A percentile compares a stretch with the other conserved stretches of the same genome.
phyloP scores from a whole-genome alignment of 306 rosid genomes.

The Purshia tridentata region DNA sequence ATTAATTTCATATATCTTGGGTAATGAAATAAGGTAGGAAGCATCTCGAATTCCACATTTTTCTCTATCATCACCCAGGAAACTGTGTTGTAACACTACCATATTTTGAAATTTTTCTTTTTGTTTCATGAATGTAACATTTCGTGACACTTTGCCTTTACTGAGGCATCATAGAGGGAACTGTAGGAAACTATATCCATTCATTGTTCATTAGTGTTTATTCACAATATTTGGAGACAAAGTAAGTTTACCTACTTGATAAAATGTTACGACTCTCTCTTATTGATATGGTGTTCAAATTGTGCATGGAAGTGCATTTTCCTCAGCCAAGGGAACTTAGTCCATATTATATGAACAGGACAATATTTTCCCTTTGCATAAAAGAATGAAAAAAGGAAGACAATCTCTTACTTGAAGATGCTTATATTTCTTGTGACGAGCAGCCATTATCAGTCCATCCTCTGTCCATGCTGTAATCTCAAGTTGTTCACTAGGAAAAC shows the following conservation, averaged over 20 bases:
- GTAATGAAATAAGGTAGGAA: background rate
- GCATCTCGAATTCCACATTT: background rate
- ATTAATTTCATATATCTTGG: background rate
- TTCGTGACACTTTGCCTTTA: too few relatives aligned
- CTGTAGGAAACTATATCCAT: too few relatives aligned
- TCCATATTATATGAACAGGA: background rate
- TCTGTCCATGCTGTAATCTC: constrained; percentile 91
- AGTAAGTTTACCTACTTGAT: background rate
- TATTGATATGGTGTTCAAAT: background rate
- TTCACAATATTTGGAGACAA: background rate
- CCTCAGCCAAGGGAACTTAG: background rate
- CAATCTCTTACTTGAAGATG: constrained; percentile 60
- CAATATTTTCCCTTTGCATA: background rate
- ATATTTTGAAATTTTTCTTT: background rate
- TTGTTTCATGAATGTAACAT: background rate
- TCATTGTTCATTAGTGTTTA: too few relatives aligned
- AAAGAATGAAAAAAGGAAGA: constrained; percentile 6
- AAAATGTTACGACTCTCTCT: background rate
- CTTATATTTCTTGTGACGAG: constrained; percentile 79
- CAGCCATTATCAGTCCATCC: constrained; percentile 96
- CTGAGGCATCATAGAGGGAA: too few relatives aligned
- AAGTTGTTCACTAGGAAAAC: constrained; percentile 79
- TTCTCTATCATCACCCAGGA: background rate
- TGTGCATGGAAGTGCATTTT: background rate
- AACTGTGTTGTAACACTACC: background rate